phyloP scores from a whole-genome alignment of 495 filamentous ascomycete genomes.

The Massariosphaeria phaeospora region DNA sequence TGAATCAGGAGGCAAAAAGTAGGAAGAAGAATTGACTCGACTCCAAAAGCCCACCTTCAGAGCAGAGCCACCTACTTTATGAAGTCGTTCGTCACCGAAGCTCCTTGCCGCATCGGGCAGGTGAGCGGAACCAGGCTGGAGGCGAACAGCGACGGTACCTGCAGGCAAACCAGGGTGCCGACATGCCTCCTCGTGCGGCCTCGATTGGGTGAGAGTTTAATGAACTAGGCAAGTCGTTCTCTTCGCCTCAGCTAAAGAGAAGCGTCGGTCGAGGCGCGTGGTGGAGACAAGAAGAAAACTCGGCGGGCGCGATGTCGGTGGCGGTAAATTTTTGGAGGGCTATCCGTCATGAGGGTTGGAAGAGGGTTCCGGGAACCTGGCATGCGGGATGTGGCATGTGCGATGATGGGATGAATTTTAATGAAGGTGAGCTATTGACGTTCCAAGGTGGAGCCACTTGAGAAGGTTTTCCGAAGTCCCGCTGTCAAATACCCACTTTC shows the following conservation, averaged over 20 bases:
- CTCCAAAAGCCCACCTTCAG: not conserved
- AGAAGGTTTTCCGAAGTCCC: too few species aligned
- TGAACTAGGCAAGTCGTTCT: too few species aligned
- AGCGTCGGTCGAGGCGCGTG: too few species aligned
- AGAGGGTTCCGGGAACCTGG: not conserved
- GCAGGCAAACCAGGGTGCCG: constrained; percentile 13
- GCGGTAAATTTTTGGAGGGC: too few species aligned
- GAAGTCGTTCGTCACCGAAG: constrained; percentile 2
- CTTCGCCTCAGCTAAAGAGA: too few species aligned
- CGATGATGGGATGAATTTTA: too few species aligned
- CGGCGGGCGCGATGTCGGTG: too few species aligned
- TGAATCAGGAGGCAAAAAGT: not conserved
- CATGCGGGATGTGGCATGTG: not conserved
- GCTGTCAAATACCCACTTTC: too few species aligned
- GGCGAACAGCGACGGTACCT: constrained; percentile 24
- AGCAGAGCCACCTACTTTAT: constrained; percentile 7
- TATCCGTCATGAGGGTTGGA: too few species aligned
- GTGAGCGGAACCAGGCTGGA: constrained; percentile 10
- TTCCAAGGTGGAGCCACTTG: too few species aligned
- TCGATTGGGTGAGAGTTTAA: constrained; percentile 26
- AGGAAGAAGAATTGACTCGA: not conserved
- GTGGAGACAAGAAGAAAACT: too few species aligned
- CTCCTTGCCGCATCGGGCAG: constrained; percentile 29
- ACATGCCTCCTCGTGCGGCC: constrained; percentile 16
- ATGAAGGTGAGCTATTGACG: too few species aligned